These are phyloP conservation scores for Atkinsonella hypoxylon DNA, from an alignment of 2,329 filamentous ascomycete genomes.

Conservation along the genomic window DNA sequence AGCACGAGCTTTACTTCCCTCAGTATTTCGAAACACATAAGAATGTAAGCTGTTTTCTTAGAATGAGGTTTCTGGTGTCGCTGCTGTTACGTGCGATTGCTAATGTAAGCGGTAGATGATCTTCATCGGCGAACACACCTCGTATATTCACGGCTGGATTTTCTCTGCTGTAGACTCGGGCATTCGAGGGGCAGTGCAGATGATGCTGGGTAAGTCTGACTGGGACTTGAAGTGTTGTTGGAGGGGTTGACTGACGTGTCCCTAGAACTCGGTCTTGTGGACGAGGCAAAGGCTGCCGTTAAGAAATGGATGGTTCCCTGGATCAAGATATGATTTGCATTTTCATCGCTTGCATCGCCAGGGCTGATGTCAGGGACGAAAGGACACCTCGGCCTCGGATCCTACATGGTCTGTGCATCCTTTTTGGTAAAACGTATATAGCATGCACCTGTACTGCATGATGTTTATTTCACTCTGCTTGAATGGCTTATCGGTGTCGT, in stretches of 20 bases:
- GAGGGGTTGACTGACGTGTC: not conserved
- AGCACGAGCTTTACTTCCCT: conserved; percentile 58
- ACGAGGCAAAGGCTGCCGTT: conserved; percentile 55
- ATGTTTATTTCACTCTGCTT: too few species aligned
- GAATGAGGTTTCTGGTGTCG: too few species aligned
- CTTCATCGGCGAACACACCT: conserved; percentile 58
- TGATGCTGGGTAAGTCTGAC: conserved; percentile 34
- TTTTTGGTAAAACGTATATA: too few species aligned
- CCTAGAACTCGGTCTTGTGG: conserved; percentile 49
- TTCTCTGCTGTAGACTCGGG: conserved; percentile 55
- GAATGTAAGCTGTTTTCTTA: conserved; percentile 26
- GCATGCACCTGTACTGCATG: too few species aligned
- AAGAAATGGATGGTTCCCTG: conserved; percentile 58
- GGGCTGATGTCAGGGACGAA: too few species aligned
- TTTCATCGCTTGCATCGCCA: not conserved
- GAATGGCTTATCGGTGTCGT: too few species aligned
- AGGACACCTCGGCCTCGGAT: too few species aligned
- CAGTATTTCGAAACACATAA: conserved; percentile 60
- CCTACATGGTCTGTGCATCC: too few species aligned
- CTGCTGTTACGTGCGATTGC: not conserved
- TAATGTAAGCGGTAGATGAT: conserved; percentile 36
- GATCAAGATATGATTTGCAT: conserved; percentile 30
- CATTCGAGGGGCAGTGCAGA: conserved; percentile 50
- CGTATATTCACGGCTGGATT: conserved; percentile 62
- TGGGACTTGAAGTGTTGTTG: not conserved